Conservation (phyloP, 257 asterid species). For the Capsicum chinense region DNA sequence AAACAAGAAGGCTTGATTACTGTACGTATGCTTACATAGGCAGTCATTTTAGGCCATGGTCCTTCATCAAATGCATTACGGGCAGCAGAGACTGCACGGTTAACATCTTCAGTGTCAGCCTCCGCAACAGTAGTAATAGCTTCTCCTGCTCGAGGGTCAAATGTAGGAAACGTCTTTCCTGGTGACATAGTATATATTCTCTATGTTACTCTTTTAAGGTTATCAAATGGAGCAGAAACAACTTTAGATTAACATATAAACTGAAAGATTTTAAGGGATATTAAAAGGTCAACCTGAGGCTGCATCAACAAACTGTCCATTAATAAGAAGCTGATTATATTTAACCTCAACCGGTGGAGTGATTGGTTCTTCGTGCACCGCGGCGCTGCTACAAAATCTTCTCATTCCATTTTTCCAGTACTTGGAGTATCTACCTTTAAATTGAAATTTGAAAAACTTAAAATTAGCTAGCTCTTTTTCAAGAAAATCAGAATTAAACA, state of each 20-base stretch:
- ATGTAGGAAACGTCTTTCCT: constrained; percentile 80
- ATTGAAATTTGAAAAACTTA: neutral
- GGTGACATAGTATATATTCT: neutral
- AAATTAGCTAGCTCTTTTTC: too few species aligned
- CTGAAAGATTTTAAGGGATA: neutral
- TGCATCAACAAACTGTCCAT: constrained; percentile 73
- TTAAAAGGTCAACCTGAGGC: constrained; percentile 57
- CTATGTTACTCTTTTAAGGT: neutral
- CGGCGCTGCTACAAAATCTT: constrained; percentile 51
- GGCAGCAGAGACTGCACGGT: constrained; percentile 81
- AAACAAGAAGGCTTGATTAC: neutral
- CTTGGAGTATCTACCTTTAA: neutral
- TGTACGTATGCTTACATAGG: constrained; percentile 48
- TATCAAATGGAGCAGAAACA: too few species aligned
- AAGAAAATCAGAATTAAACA: too few species aligned
- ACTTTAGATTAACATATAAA: neutral
- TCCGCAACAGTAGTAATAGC: constrained; percentile 71
- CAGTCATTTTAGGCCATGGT: constrained; percentile 46
- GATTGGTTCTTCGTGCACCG: constrained; percentile 54
- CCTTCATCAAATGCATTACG: constrained; percentile 70
- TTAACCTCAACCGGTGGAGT: constrained; percentile 55
- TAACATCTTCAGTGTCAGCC: constrained; percentile 63
- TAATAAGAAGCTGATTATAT: constrained; percentile 70
- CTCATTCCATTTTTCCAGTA: constrained; percentile 13
- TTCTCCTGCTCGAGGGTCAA: constrained; percentile 75